Evolutionary conservation across 2,329 filamentous ascomycete genomes (phyloP).

Genomic region (Magnaporthiopsis rhizophila): DNA sequence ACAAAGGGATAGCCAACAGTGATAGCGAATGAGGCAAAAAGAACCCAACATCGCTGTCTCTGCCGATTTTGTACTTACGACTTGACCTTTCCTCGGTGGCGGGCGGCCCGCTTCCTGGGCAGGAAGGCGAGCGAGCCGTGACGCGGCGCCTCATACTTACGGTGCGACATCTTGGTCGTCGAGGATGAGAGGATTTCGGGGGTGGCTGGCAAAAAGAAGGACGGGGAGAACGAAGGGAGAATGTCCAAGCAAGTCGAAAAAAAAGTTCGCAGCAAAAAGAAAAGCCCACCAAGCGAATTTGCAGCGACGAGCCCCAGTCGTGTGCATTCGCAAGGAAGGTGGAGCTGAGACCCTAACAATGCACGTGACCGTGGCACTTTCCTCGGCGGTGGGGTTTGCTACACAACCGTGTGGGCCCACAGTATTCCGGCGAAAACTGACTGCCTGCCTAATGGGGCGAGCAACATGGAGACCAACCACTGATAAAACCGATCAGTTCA

Average conservation of each 20-base stretch:
- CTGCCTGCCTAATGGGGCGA: background rate
- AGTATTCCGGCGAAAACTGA: background rate
- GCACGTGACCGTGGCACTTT: background rate
- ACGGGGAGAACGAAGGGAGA: background rate
- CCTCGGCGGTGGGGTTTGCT: background rate
- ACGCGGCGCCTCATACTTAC: constrained; percentile 73
- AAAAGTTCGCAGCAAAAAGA: background rate
- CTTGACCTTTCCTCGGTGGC: constrained; percentile 97
- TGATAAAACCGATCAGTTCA: no score
- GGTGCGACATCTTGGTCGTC: constrained; percentile 34
- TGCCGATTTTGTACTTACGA: constrained; percentile 55
- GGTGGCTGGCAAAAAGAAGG: background rate
- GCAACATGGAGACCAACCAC: no score
- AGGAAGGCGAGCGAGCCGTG: constrained; percentile 89
- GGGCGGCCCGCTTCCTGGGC: constrained; percentile 84
- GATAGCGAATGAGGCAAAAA: constrained; percentile 10
- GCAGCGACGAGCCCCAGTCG: background rate
- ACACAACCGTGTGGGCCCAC: background rate
- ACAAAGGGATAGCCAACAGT: no score
- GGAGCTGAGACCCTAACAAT: background rate
- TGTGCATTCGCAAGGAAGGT: background rate
- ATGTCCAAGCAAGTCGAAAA: background rate
- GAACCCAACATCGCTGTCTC: constrained; percentile 4
- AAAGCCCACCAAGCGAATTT: background rate
- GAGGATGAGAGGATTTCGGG: background rate